A percentile compares a stretch with the other conserved stretches of the same genome.
These are phyloP conservation scores for Themeda triandra DNA, from an alignment of 176 grass and related monocot species.

Conservation along the genomic window DNA sequence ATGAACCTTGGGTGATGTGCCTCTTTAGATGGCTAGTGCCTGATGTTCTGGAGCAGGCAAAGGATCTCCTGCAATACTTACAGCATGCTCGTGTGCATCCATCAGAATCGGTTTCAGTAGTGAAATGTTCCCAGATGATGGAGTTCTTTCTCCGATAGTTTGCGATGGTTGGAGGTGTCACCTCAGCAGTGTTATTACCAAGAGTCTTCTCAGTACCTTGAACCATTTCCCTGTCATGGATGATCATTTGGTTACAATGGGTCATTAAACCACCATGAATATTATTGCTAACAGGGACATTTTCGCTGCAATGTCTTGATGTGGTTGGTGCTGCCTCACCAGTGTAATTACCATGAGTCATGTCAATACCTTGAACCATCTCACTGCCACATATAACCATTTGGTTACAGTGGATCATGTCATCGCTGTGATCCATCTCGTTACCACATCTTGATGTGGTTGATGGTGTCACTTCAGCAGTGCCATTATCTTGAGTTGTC, in stretches of 20 bases:
- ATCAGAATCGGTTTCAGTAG: slow-evolving; percentile 45
- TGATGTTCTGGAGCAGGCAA: slow-evolving; percentile 62
- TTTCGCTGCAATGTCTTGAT: slow-evolving; percentile 28
- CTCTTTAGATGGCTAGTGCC: slow-evolving; percentile 76
- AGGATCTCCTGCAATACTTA: slow-evolving; percentile 72
- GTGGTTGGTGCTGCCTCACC: not conserved
- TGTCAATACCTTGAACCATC: not conserved
- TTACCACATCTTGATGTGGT: not conserved
- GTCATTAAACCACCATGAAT: not conserved
- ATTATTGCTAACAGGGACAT: not conserved
- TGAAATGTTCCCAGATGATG: slow-evolving; percentile 67
- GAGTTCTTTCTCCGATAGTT: slow-evolving; percentile 57
- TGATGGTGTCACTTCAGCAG: not conserved
- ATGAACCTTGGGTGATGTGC: slow-evolving; percentile 66
- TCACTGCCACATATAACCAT: not conserved
- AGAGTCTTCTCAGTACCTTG: slow-evolving; percentile 12
- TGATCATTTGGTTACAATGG: not conserved
- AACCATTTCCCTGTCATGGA: not conserved
- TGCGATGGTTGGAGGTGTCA: slow-evolving; percentile 7
- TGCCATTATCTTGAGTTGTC: not conserved
- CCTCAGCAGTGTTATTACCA: slow-evolving; percentile 20
- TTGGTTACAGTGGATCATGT: not conserved
- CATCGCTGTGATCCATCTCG: not conserved
- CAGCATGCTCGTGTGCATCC: slow-evolving; percentile 62
- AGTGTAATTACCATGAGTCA: not conserved